A percentile compares a stretch with the other conserved stretches of the same genome.
Evolutionary conservation across 805 yeast genomes (phyloP).

Genomic region (Lachancea thermotolerans): DNA sequence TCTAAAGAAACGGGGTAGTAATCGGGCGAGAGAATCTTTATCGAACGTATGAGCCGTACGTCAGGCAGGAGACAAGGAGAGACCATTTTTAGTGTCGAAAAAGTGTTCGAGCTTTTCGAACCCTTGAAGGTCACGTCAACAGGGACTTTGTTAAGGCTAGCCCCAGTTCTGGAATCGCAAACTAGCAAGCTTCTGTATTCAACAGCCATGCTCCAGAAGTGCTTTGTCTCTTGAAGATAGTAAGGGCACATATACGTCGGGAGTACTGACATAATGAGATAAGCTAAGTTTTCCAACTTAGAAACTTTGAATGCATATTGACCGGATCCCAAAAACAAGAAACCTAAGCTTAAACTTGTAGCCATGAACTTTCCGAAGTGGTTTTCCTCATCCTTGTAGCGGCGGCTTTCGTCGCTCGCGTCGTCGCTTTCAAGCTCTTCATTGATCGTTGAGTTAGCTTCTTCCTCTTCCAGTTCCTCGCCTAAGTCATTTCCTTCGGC

Average conservation of each 20-base stretch:
- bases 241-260: constrained; percentile 42
- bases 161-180: constrained; percentile 57
- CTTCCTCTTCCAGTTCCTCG: constrained; percentile 6
- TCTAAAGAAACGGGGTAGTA: constrained; percentile 45
- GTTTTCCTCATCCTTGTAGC: constrained; percentile 18
- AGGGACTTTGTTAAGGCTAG: constrained; percentile 42
- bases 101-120: neutral
- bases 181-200: constrained; percentile 76
- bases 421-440: constrained; percentile 9
- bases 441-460: neutral
- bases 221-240: constrained; percentile 77
- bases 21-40: constrained; percentile 42
- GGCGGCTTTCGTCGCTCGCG: constrained; percentile 1
- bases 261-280: constrained; percentile 63
- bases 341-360: constrained; percentile 75
- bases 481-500: constrained; percentile 1
- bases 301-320: constrained; percentile 71
- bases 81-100: constrained; percentile 17
- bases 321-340: constrained; percentile 86
- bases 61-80: constrained; percentile 72
- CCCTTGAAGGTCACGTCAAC: constrained; percentile 30
- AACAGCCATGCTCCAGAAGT: constrained; percentile 83
- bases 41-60: constrained; percentile 40
- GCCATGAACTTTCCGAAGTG: constrained; percentile 71
- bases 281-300: constrained; percentile 35